phyloP scores from a whole-genome alignment of 2,329 filamentous ascomycete species.

The Colletotrichum limetticola region DNA sequence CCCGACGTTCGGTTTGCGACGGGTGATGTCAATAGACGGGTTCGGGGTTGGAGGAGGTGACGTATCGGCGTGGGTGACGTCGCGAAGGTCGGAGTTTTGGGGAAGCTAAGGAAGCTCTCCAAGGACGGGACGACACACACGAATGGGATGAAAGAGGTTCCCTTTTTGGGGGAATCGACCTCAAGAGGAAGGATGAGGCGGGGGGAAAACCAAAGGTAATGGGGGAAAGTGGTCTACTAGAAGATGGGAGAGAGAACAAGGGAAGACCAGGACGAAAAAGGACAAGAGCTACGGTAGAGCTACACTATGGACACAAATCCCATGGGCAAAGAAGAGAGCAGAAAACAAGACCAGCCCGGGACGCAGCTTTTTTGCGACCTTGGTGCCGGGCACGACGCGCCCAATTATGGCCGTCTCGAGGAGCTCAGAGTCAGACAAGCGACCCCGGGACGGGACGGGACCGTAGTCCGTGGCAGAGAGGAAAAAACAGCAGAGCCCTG shows the following conservation, averaged over 20 bases:
- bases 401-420: constrained; percentile 12
- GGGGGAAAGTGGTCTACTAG: background rate
- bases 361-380: background rate
- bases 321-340: background rate
- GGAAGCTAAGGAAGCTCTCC: constrained; percentile 16
- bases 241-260: background rate
- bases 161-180: background rate
- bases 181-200: background rate
- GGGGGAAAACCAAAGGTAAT: background rate
- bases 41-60: constrained; percentile 4
- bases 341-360: background rate
- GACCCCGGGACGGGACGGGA: background rate
- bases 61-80: constrained; percentile 31
- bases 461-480: background rate
- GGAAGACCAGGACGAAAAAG: background rate
- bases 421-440: background rate
- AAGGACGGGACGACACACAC: background rate
- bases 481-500: background rate
- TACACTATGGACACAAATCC: background rate
- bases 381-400: background rate
- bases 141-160: background rate
- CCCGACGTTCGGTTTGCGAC: constrained; percentile 23
- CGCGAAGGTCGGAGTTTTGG: background rate
- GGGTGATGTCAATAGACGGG: background rate
- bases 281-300: background rate